Base-by-base conservation (phyloP, 192 early-diverging fungal species). In the Dispira simplex region DNA sequence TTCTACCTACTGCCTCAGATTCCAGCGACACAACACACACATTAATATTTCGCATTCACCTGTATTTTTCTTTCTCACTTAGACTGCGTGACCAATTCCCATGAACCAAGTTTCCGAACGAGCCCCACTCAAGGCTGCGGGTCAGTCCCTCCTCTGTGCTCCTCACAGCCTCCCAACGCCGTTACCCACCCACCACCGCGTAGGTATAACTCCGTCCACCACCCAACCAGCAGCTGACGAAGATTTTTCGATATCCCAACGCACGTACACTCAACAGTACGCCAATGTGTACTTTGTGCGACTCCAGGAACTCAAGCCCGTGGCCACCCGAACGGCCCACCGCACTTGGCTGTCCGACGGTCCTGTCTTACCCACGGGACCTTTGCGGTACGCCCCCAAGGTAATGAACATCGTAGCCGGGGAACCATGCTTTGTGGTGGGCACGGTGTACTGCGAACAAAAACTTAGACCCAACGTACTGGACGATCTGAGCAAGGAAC, bases 371-470 rank as follows among this genome's bases (percentile, higher is more conserved):
- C 44, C 65, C 16, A 46, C 53, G 26, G 44, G 26, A 11, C 6
- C 43, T 5, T 53, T 45, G 18, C n/a, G 69, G 28, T 68, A 73
- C 64, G 85, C 88, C 16, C 63, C 75, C 20, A 85, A 83, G 60
- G 79, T 89, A 27, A 73, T 94, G 27, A 89, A 95, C 65, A 79
- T 94, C 11, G 79, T 78, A 20, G 70, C 76, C 0, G 78, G 77
- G 1, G 69, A 79, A 66, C 53, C 79, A 8, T 87, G 83, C 51
- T 93, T 78, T 66, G 76, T 93, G 11, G 71, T 93, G 53, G 95
- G 93, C 23, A 95, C 95, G 0, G 68, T 96, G 11, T 98, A 89
- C 68, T 78, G 90, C 27, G 93, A 98, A 16, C 86, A 93, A 80
- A 72, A 77, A 18, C 60, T 79, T 44, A 96, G 96, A 68, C 93